Percentiles rank a stretch among this genome's conserved stretches.
Conservation (phyloP, 116 monocot species). For the Iris pallida region DNA sequence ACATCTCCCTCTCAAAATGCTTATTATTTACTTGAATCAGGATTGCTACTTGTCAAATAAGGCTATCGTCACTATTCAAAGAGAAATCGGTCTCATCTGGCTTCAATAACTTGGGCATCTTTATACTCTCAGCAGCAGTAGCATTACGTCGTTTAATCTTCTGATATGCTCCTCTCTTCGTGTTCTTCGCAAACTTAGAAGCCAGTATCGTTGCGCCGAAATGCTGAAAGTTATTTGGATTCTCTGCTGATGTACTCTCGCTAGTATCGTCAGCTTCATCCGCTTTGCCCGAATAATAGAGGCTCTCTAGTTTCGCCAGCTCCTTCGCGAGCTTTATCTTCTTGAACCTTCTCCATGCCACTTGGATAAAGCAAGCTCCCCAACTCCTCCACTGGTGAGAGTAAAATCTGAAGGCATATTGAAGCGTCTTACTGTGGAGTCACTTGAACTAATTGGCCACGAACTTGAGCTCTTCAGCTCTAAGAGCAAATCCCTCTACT, state of each 20-base stretch:
- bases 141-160: neutral
- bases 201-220: conserved; percentile 9
- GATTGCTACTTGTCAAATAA: too few relatives aligned
- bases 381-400: conserved; percentile 22
- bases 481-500: conserved; percentile 21
- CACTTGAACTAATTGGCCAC: conserved; percentile 20
- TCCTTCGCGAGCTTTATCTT: conserved; percentile 6
- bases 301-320: neutral
- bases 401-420: conserved; percentile 19
- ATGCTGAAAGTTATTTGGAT: conserved; percentile 5
- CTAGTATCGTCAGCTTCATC: conserved; percentile 2
- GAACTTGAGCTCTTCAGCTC: conserved; percentile 15
- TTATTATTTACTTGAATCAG: too few relatives aligned
- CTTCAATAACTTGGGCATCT: conserved; percentile 9
- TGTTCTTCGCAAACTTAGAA: conserved; percentile 14
- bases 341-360: conserved; percentile 17
- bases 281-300: neutral
- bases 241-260: neutral
- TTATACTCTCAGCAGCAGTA: neutral
- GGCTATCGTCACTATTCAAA: conserved; percentile 2
- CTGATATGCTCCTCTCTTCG: conserved; percentile 1
- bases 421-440: conserved; percentile 19
- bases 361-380: conserved; percentile 20
- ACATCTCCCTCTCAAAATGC: too few relatives aligned
- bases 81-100: conserved; percentile 24